Evolutionary conservation across 2,329 filamentous ascomycete species (phyloP), one percentile per base, ranked within the genome.

Genomic region (Chalara sp.): DNA sequence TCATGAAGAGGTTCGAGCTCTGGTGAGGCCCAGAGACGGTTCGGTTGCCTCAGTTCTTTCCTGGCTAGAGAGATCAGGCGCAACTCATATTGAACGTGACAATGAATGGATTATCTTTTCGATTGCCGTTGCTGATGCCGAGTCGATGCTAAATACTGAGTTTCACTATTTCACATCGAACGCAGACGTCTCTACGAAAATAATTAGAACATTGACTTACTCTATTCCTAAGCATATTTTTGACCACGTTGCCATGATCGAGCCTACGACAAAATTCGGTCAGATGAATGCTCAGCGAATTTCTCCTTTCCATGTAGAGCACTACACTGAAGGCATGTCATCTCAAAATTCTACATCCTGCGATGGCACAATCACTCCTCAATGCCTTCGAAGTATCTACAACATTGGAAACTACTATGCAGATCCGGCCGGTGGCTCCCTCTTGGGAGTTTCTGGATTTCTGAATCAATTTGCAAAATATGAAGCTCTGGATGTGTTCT

Each of bases 31-130:
- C 3, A 65, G 70, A 2, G 67, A 75, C 1, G 70, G 79, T 56
- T 74, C 77, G 0, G 61, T 71, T 13, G 60, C 71, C 13, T 68
- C 76, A 13, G 76, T 82, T 12, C 72, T 75, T 48, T 72, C 76
- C 40, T 83, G 78, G 78, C 70, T 83, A 7, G 65, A 63, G 32
- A 72, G 75, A 55, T 71, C 77, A 59, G 78, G 72, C 42, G 70
- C 81, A 12, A 63, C 66, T 7, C 60, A 67, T 28, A 52, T 71
- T 6, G 58, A 59, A 39, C 75, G 75, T 62, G 76, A 70, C 58
- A 75, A 74, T 55, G 76, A 81, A 57, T 81, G 76, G 71, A 72
- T 81, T 53, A 71, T 69, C 6, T 68, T 81, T 6, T 63, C 69
- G 33, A 64, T 81, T 4, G 76, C 78, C 0, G 69, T 82, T 29